A percentile compares a stretch with the other conserved stretches of the same genome.
Conservation (phyloP, 169 alveolate genomes). For the Neospora caninum region DNA sequence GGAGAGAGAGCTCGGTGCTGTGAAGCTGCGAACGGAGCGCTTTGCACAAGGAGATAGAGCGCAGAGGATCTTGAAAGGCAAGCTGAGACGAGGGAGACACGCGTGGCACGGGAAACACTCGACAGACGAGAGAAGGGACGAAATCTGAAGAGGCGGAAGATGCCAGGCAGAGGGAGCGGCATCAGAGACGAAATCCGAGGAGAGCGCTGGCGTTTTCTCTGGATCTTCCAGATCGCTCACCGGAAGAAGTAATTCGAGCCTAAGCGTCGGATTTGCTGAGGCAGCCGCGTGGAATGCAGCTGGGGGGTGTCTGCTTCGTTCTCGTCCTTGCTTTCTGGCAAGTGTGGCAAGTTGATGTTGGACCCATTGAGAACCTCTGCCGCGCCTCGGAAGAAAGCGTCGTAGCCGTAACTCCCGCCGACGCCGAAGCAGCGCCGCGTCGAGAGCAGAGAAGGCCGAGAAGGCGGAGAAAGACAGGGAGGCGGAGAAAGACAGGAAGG, state of each 20-base stretch:
- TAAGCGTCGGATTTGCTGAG: neutral
- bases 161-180: too few species aligned
- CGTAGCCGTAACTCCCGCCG: slow-evolving; percentile 65
- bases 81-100: too few species aligned
- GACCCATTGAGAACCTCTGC: slow-evolving; percentile 37
- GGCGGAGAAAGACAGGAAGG: neutral
- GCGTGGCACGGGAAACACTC: too few species aligned
- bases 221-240: neutral
- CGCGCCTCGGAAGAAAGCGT: slow-evolving; percentile 59
- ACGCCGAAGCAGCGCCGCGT: slow-evolving; percentile 39
- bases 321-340: neutral
- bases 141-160: too few species aligned
- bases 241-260: slow-evolving; percentile 8
- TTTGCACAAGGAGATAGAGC: too few species aligned
- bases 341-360: neutral
- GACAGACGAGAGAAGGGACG: too few species aligned
- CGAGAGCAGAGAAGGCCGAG: neutral
- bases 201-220: too few species aligned
- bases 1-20: too few species aligned
- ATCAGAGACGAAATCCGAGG: too few species aligned
- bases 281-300: slow-evolving; percentile 6
- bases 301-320: neutral
- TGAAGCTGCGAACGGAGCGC: too few species aligned
- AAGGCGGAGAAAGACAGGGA: neutral
- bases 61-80: too few species aligned